These are phyloP conservation scores for Colletotrichum eleusines DNA, from an alignment of 2,329 filamentous ascomycete genomes.

Conservation along the genomic window DNA sequence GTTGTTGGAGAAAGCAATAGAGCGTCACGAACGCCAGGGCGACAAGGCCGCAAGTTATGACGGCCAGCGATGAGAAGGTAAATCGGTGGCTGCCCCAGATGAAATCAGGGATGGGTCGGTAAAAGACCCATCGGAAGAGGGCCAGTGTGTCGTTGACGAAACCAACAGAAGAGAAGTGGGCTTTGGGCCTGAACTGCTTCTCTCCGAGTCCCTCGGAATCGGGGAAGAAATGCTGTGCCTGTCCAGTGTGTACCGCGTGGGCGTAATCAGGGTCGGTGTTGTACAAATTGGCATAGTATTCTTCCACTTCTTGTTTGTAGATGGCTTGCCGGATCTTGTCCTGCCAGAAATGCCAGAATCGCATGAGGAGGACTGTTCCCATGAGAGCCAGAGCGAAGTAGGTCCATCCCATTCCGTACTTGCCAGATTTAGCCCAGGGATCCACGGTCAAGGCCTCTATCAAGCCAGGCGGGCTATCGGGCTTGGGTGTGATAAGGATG, in stretches of 20 bases:
- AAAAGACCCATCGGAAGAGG: slow-evolving; percentile 89
- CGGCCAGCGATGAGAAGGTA: slow-evolving; percentile 83
- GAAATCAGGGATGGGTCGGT: slow-evolving; percentile 84
- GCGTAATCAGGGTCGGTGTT: slow-evolving; percentile 62
- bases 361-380: slow-evolving; percentile 73
- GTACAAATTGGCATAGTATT: slow-evolving; percentile 69
- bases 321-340: slow-evolving; percentile 92
- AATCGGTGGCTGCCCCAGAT: slow-evolving; percentile 75
- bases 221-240: slow-evolving; percentile 80
- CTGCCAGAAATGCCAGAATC: slow-evolving; percentile 90
- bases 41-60: slow-evolving; percentile 75
- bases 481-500: slow-evolving; percentile 70
- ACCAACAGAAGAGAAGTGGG: slow-evolving; percentile 80
- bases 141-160: slow-evolving; percentile 83
- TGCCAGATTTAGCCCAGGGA: slow-evolving; percentile 84
- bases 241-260: slow-evolving; percentile 61
- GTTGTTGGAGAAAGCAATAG: slow-evolving; percentile 88
- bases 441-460: slow-evolving; percentile 76
- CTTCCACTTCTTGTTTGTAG: slow-evolving; percentile 84
- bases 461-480: slow-evolving; percentile 71
- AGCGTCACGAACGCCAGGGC: slow-evolving; percentile 80
- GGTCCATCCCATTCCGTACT: slow-evolving; percentile 89
- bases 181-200: slow-evolving; percentile 71
- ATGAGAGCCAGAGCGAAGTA: slow-evolving; percentile 86
- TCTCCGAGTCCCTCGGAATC: slow-evolving; percentile 69